Percentiles rank a stretch among this genome's conserved stretches.
Evolutionary conservation across 1,139 yeast genomes (phyloP).

Genomic region (Geotrichum fermentans): DNA sequence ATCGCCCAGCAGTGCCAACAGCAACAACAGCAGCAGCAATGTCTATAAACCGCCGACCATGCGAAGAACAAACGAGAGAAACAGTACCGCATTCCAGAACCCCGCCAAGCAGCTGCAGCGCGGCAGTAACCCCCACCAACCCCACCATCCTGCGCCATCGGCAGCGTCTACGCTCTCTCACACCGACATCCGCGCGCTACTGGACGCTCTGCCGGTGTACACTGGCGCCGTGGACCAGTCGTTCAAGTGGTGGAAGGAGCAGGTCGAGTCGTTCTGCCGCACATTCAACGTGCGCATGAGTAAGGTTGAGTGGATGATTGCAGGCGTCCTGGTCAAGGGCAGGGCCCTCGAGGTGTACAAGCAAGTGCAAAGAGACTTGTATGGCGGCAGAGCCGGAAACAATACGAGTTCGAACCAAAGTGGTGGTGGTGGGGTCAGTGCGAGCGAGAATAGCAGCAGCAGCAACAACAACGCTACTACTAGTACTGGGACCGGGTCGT

Average conservation of each 20-base stretch:
- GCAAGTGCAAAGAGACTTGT: slow-evolving; percentile 8
- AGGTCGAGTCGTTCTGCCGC: slow-evolving; percentile 20
- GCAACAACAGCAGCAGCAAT: background rate
- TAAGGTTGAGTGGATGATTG: slow-evolving; percentile 17
- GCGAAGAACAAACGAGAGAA: too few relatives aligned
- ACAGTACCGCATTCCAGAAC: too few relatives aligned
- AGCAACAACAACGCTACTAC: slow-evolving; percentile 1
- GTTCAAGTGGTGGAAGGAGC: slow-evolving; percentile 20
- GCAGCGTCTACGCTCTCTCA: background rate
- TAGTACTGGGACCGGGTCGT: background rate
- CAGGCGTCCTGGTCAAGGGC: slow-evolving; percentile 16
- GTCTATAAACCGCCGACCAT: too few relatives aligned
- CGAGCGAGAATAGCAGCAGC: background rate
- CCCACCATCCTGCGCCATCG: background rate
- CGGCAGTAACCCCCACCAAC: background rate
- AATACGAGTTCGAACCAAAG: background rate
- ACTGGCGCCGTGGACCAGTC: slow-evolving; percentile 16
- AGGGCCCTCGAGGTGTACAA: slow-evolving; percentile 16
- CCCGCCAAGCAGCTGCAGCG: background rate
- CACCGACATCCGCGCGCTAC: slow-evolving; percentile 15
- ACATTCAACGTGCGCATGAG: slow-evolving; percentile 15
- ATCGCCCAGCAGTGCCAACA: background rate
- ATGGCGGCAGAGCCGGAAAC: background rate
- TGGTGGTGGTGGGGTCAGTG: background rate
- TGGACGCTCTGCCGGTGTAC: slow-evolving; percentile 18